A percentile compares a stretch with the other conserved stretches of the same genome.
phyloP scores from a whole-genome alignment of 108 stramenopile genomes.

The Cylindrotheca closterium region DNA sequence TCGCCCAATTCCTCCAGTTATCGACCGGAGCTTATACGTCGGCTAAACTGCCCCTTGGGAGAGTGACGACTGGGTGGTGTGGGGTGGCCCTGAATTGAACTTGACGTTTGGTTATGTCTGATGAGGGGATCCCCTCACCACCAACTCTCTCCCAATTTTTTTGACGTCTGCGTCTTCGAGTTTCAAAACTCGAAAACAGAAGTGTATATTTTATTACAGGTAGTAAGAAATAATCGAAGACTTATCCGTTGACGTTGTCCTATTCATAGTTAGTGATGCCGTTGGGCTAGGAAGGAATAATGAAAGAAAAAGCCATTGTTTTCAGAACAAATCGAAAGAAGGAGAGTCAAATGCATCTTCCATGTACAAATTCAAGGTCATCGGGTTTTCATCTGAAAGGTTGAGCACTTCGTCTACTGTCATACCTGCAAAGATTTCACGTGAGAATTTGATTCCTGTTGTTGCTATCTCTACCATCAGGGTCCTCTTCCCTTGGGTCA shows the following conservation, averaged over 20 bases:
- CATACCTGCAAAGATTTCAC: slow-evolving; percentile 25
- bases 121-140: slow-evolving; percentile 35
- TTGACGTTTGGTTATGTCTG: not conserved
- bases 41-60: slow-evolving; percentile 48
- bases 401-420: slow-evolving; percentile 25
- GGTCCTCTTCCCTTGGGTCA: slow-evolving; percentile 5
- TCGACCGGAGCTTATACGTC: slow-evolving; percentile 97
- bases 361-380: slow-evolving; percentile 22
- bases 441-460: slow-evolving; percentile 14
- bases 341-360: slow-evolving; percentile 15
- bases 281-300: not conserved
- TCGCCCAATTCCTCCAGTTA: slow-evolving; percentile 92
- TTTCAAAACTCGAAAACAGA: too few relatives aligned
- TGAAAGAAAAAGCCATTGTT: not conserved
- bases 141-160: slow-evolving; percentile 46
- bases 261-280: slow-evolving; percentile 4
- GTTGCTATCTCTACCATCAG: slow-evolving; percentile 22
- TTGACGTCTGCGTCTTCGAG: not conserved
- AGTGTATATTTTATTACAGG: too few relatives aligned
- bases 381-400: slow-evolving; percentile 21
- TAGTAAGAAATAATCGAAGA: too few relatives aligned
- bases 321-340: slow-evolving; percentile 23
- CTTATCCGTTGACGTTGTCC: too few relatives aligned
- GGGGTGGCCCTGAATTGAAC: slow-evolving; percentile 9
- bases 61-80: slow-evolving; percentile 36